These are phyloP conservation scores for Fusarium floridanum DNA, from an alignment of 2,329 filamentous ascomycete species.

Conservation along the genomic window DNA sequence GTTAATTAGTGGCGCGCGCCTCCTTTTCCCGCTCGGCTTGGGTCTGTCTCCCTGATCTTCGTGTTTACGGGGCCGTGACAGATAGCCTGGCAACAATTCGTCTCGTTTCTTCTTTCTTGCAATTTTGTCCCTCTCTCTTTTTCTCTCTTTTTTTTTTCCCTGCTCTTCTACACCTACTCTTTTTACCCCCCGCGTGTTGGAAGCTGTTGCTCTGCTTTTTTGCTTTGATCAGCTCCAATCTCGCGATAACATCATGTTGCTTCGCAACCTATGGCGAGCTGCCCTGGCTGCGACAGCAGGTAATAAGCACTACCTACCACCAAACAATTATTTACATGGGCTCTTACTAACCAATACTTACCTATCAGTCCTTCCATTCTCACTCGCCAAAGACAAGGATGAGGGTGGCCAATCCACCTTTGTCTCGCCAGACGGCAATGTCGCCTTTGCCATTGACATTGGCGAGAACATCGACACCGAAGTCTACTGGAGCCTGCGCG, in stretches of 20 bases:
- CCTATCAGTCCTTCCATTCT: conserved; percentile 40
- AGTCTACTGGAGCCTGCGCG: conserved; percentile 67
- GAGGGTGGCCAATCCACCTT: conserved; percentile 57
- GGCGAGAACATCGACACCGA: conserved; percentile 61
- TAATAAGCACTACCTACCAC: conserved; percentile 24
- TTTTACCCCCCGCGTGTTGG: conserved; percentile 22
- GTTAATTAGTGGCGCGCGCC: conserved; percentile 38
- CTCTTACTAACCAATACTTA: conserved; percentile 2
- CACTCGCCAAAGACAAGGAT: conserved; percentile 46
- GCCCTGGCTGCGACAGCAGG: conserved; percentile 47
- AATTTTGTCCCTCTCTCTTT: not conserved
- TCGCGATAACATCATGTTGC: conserved; percentile 45
- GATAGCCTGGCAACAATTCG: not conserved
- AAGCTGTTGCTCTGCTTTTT: conserved; percentile 6
- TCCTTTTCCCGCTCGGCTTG: conserved; percentile 36
- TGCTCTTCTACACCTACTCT: not conserved
- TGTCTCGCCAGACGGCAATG: conserved; percentile 56
- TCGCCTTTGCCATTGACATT: conserved; percentile 65
- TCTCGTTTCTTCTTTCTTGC: not conserved
- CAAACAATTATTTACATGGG: not conserved
- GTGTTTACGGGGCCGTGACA: conserved; percentile 10
- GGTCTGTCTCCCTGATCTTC: conserved; percentile 23
- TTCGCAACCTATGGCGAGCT: conserved; percentile 46
- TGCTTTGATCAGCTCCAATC: conserved; percentile 14
- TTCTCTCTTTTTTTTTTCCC: not conserved